These are phyloP conservation scores for Chloris gayana DNA, from an alignment of 176 grass and related monocot genomes.

Conservation along the genomic window DNA sequence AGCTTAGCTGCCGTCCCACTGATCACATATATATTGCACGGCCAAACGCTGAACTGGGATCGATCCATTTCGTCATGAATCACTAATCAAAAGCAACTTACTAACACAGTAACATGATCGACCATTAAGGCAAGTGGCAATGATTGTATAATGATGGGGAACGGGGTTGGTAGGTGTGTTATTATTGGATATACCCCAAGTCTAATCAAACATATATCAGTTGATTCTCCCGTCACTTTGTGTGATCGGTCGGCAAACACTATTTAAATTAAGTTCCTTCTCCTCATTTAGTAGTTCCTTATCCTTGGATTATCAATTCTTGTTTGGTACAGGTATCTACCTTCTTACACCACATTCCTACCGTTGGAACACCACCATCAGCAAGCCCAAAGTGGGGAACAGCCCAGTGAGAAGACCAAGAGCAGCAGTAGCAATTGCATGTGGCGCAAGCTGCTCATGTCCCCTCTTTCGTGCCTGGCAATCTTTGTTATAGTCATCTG, in stretches of 20 bases:
- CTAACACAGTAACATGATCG: not conserved
- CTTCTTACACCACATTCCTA: constrained; percentile 63
- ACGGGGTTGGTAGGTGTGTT: not conserved
- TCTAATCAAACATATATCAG: not conserved
- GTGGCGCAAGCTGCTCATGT: constrained; percentile 51
- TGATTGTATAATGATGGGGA: not conserved
- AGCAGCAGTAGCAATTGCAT: constrained; percentile 10
- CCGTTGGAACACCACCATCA: constrained; percentile 16
- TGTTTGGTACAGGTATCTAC: constrained; percentile 56
- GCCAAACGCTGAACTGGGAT: not conserved
- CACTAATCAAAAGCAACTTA: not conserved
- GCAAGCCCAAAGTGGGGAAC: not conserved
- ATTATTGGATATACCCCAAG: not conserved
- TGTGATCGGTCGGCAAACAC: not conserved
- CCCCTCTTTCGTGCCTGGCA: constrained; percentile 53
- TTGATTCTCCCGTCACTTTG: not conserved
- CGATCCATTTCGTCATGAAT: not conserved
- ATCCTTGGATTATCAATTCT: not conserved
- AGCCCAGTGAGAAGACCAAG: not conserved
- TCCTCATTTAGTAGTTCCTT: not conserved
- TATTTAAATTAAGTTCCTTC: not conserved
- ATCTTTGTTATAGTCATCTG: constrained; percentile 63
- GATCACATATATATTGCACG: not conserved
- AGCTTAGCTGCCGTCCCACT: not conserved
- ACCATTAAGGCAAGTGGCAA: not conserved